Conservation (phyloP, 441 rosid genomes). For the Populus hybrid region DNA sequence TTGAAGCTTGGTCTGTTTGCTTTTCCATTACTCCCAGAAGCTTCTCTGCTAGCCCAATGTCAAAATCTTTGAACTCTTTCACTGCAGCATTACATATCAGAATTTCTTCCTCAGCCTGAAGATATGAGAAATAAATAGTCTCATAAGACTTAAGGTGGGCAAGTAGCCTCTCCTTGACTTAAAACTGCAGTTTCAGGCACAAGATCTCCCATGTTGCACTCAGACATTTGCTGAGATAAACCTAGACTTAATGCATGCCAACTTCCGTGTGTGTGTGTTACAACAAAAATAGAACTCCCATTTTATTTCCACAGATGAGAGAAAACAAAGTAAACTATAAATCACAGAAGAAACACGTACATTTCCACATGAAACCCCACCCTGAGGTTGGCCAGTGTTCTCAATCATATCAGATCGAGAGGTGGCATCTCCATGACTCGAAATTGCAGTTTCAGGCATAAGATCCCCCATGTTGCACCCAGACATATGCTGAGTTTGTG, state of each 20-base stretch:
- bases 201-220: conserved; percentile 30
- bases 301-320: background rate
- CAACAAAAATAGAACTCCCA: background rate
- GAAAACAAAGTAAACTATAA: background rate
- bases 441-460: conserved; percentile 38
- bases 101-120: conserved; percentile 30
- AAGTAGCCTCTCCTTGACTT: background rate
- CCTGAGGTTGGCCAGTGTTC: conserved; percentile 25
- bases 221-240: conserved; percentile 3
- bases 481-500: background rate
- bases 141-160: background rate
- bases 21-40: conserved; percentile 24
- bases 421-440: conserved; percentile 37
- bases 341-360: conserved; percentile 27
- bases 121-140: background rate
- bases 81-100: conserved; percentile 28
- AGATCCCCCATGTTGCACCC: conserved; percentile 29
- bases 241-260: background rate
- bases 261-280: background rate
- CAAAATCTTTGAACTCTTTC: conserved; percentile 31
- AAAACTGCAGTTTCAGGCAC: background rate
- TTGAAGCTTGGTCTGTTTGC: conserved; percentile 7
- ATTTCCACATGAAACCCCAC: conserved; percentile 29
- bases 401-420: conserved; percentile 36
- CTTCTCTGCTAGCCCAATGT: conserved; percentile 27